Evolutionary conservation across 2,329 filamentous ascomycete genomes (phyloP).

Genomic region (Paecilomyces sp.): DNA sequence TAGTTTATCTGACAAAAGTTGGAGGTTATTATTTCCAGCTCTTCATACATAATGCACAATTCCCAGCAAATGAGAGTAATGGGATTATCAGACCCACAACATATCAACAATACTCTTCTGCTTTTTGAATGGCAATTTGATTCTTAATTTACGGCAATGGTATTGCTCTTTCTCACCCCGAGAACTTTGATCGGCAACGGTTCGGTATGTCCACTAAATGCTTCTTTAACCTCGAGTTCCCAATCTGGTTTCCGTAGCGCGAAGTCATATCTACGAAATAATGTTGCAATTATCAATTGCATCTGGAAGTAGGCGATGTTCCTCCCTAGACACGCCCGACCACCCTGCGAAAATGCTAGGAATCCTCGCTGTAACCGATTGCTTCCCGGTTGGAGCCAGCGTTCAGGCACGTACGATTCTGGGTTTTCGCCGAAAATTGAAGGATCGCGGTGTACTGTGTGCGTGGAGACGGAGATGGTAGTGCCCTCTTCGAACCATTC

Average conservation of each 20-base stretch:
- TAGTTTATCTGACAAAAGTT: no score
- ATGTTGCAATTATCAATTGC: background rate
- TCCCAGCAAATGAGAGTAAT: no score
- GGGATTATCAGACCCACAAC: no score
- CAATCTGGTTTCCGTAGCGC: background rate
- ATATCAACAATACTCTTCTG: no score
- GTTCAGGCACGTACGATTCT: background rate
- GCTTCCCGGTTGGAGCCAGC: background rate
- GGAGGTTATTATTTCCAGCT: no score
- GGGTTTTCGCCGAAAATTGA: background rate
- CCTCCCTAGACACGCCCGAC: background rate
- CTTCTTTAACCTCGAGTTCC: no score
- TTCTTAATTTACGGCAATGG: no score
- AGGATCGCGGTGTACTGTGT: slow-evolving; percentile 5
- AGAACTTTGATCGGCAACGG: no score
- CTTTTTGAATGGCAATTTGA: no score
- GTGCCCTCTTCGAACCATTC: slow-evolving; percentile 8
- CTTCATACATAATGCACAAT: no score
- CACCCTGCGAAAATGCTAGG: background rate
- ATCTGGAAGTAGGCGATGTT: background rate
- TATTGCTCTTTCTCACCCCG: no score
- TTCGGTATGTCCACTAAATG: no score
- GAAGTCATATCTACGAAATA: background rate
- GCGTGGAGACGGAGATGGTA: slow-evolving; percentile 8
- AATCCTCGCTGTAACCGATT: background rate